Evolutionary conservation across 768 basidiomycete species (phyloP), one percentile per base, ranked within the genome.

Genomic region (Leccinum barrowsii): DNA sequence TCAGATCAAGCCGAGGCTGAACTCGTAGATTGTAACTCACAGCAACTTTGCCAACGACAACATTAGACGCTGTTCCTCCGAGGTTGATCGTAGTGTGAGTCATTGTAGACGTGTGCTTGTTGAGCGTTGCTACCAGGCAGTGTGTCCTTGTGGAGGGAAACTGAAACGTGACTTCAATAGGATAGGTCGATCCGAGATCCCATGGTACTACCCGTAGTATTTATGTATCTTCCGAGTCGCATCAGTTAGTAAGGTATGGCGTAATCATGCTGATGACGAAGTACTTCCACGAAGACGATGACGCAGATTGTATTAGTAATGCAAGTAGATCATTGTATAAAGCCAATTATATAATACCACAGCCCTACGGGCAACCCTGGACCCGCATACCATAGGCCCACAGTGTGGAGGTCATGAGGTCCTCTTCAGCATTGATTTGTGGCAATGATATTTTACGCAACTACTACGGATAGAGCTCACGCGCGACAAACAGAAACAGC

Each of bases 21-120:
- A 22, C 19, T 8, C 8, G 19, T 22, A 17, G 28, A 19, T 13
- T 21, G 8, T 37, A 30, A 26, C 72, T 55, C 58, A 78, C 77
- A 17, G 69, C 77, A 34, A 75, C 68, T 59, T 74, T 74, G 0
- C 69, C 74, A 42, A 79, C 74, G 26, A 69, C 65, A 32, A 76
- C 44, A 37, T 70, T 56, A 2, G 72, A 70, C 26, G 74, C 74
- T 8, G 75, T 72, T 19, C 76, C 76, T n/a, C 78, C 77, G 13
- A 79, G 71, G 15, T 67, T 74, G 2, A 64, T 65, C 12, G 71
- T 73, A 26, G 58, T 63, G 26, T 56, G 56, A 12, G 67, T 64
- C 75, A 77, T 77, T 12, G n/a, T 32, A 50, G 15, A 26, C 22
- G 47, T 48, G 10, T 48, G 22, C 5, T 48, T 15, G 47, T 24